Evolutionary conservation across 2,329 filamentous ascomycete genomes (phyloP).

Genomic region (Aspergillus oerlinghausenensis): DNA sequence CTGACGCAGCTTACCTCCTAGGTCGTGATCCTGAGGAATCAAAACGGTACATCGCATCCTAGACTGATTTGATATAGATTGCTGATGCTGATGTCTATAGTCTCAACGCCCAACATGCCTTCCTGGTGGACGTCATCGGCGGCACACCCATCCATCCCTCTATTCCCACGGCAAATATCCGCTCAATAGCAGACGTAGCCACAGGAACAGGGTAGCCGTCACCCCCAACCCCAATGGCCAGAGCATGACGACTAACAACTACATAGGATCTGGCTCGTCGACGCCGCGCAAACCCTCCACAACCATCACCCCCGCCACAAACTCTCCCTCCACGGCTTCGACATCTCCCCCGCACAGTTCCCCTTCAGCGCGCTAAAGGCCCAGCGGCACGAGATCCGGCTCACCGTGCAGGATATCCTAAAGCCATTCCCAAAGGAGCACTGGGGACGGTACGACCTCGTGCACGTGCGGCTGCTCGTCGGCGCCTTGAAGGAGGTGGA

Average conservation of each 20-base stretch:
- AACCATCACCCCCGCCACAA: constrained; percentile 1
- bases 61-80: no score
- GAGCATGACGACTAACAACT: no score
- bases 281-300: constrained; percentile 8
- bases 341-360: constrained; percentile 28
- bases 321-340: constrained; percentile 25
- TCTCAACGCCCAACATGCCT: constrained; percentile 23
- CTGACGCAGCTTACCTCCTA: constrained; percentile 16
- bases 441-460: constrained; percentile 26
- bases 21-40: constrained; percentile 17
- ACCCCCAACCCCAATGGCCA: no score
- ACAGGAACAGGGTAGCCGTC: constrained; percentile 25
- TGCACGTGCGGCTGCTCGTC: constrained; percentile 25
- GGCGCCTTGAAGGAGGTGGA: constrained; percentile 22
- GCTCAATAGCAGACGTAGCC: constrained; percentile 21
- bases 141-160: constrained; percentile 20
- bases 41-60: constrained; percentile 11
- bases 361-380: constrained; percentile 4
- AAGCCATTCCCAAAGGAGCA: constrained; percentile 24
- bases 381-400: constrained; percentile 6
- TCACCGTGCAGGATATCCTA: constrained; percentile 23
- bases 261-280: constrained; percentile 18
- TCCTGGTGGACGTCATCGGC: constrained; percentile 18
- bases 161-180: constrained; percentile 16
- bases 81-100: constrained; percentile 3